Conservation (phyloP, 805 yeast species). For the Candida patagonica region DNA sequence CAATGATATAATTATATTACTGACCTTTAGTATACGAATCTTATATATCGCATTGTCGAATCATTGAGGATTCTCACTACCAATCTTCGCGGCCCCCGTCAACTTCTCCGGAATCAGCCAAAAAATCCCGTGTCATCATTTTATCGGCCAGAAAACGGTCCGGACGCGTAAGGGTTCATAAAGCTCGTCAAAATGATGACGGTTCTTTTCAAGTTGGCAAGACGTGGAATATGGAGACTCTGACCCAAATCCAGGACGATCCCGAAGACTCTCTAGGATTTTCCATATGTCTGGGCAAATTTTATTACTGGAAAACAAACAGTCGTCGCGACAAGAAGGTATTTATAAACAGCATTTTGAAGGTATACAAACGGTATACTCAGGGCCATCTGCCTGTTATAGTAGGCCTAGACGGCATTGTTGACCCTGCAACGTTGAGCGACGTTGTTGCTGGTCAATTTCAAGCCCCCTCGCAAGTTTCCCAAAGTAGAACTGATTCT, state of each 20-base stretch:
- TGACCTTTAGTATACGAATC: conserved; percentile 30
- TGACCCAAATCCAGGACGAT: conserved; percentile 49
- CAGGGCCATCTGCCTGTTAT: conserved; percentile 47
- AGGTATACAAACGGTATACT: conserved; percentile 46
- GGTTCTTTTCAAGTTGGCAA: conserved; percentile 81
- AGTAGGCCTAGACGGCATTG: conserved; percentile 40
- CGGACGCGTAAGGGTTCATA: conserved; percentile 67
- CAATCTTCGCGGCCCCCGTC: conserved; percentile 64
- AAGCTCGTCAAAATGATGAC: conserved; percentile 72
- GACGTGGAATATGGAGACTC: conserved; percentile 78
- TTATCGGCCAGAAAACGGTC: conserved; percentile 54
- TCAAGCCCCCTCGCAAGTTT: too few species aligned
- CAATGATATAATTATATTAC: background rate
- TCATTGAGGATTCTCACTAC: conserved; percentile 63
- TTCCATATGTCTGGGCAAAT: conserved; percentile 58
- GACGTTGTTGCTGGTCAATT: too few species aligned
- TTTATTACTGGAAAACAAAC: conserved; percentile 74
- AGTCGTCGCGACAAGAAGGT: conserved; percentile 49
- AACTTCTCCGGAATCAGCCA: conserved; percentile 37
- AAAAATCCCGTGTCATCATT: conserved; percentile 37
- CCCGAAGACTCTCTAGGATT: conserved; percentile 24
- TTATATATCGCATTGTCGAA: conserved; percentile 68
- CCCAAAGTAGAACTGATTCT: too few species aligned
- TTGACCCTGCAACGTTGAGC: conserved; percentile 10
- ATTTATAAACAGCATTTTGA: conserved; percentile 44